Percentiles rank a stretch among this genome's conserved stretches.
phyloP scores from a whole-genome alignment of 306 rosid genomes.

The Trichosanthes cucumerina region DNA sequence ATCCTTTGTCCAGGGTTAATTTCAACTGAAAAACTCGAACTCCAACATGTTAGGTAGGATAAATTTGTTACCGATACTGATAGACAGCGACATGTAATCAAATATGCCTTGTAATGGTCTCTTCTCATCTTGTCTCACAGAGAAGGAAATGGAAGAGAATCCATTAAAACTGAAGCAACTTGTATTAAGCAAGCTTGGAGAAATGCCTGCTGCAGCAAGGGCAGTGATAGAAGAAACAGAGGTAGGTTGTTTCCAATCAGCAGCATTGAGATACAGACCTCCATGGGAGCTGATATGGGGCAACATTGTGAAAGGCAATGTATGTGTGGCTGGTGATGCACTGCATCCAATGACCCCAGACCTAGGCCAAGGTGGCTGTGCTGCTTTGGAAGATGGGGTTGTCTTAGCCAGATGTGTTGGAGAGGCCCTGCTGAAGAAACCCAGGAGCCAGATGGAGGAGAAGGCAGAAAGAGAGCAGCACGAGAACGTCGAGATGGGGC shows the following conservation, averaged over 20 bases:
- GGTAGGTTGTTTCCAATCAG: slow-evolving; percentile 15
- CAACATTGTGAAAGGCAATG: slow-evolving; percentile 47
- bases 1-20: neutral
- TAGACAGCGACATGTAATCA: neutral
- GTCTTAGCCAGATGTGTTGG: slow-evolving; percentile 54
- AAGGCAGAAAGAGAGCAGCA: slow-evolving; percentile 21
- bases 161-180: slow-evolving; percentile 32
- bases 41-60: neutral
- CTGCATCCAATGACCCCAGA: slow-evolving; percentile 80
- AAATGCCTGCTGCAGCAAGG: slow-evolving; percentile 26
- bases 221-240: slow-evolving; percentile 30
- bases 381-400: slow-evolving; percentile 60
- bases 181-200: slow-evolving; percentile 42
- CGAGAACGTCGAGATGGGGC: slow-evolving; percentile 30
- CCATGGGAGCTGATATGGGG: slow-evolving; percentile 63
- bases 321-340: slow-evolving; percentile 74
- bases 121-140: slow-evolving; percentile 14
- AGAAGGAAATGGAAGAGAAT: slow-evolving; percentile 23
- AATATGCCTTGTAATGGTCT: neutral
- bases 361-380: slow-evolving; percentile 66
- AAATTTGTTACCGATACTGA: neutral
- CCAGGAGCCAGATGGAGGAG: neutral
- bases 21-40: neutral
- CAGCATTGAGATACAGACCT: slow-evolving; percentile 42
- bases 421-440: slow-evolving; percentile 26